Conservation (phyloP, 495 filamentous ascomycete species). For the Geoglossum glabrum region DNA sequence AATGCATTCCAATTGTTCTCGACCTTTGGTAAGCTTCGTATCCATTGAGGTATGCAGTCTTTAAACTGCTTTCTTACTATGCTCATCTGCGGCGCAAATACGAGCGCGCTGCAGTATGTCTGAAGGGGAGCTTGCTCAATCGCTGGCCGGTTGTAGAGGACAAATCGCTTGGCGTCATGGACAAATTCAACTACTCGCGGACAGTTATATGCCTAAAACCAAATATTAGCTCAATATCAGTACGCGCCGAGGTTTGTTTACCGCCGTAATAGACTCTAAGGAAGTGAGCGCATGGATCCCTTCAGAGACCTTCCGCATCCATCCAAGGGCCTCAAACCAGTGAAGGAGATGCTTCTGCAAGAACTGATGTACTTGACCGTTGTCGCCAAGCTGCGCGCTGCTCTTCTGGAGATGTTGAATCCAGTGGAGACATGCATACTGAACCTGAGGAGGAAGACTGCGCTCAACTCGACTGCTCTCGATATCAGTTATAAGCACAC, state of each 20-base stretch:
- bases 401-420: constrained; percentile 23
- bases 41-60: not conserved
- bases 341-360: not conserved
- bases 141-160: constrained; percentile 11
- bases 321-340: constrained; percentile 4
- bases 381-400: not conserved
- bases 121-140: constrained; percentile 17
- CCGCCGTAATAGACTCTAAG: not conserved
- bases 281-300: not conserved
- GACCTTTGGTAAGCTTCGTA: not conserved
- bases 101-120: constrained; percentile 9
- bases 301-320: not conserved
- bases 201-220: not conserved
- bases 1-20: constrained; percentile 3
- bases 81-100: constrained; percentile 1
- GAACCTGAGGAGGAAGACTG: constrained; percentile 15
- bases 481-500: constrained; percentile 9
- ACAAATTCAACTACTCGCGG: constrained; percentile 10
- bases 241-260: not conserved
- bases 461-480: constrained; percentile 8
- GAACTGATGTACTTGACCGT: not conserved
- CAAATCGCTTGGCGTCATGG: constrained; percentile 20
- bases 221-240: not conserved
- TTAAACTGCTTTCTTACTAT: not conserved
- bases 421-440: constrained; percentile 30